Evolutionary conservation across 441 rosid species (phyloP).

Genomic region (Lepidium campestre): DNA sequence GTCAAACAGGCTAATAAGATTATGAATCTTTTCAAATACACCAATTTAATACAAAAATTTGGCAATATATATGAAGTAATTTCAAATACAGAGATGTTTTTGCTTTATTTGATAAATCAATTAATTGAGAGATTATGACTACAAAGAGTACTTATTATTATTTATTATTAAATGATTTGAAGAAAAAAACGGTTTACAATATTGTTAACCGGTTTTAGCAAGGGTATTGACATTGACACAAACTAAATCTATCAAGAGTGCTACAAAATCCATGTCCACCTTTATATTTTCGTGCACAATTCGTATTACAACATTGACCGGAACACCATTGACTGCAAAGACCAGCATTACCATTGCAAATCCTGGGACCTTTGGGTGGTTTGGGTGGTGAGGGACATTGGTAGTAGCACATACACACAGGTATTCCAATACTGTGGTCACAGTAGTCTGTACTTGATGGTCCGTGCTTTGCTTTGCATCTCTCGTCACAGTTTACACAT

Average conservation of each 20-base stretch:
- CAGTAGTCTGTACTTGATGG: background rate
- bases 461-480: conserved; percentile 18
- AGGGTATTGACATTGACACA: conserved; percentile 15
- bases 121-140: too few relatives aligned
- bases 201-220: background rate
- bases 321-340: conserved; percentile 8
- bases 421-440: background rate
- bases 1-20: background rate
- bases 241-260: background rate
- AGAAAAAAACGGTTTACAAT: too few relatives aligned
- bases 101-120: too few relatives aligned
- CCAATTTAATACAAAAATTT: background rate
- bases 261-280: conserved; percentile 19
- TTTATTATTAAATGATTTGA: too few relatives aligned
- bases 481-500: conserved; percentile 9
- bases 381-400: background rate
- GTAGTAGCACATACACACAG: conserved; percentile 2
- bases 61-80: too few relatives aligned
- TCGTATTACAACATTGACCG: background rate
- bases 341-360: conserved; percentile 7
- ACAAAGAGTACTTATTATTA: too few relatives aligned
- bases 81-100: too few relatives aligned
- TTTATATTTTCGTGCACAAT: background rate
- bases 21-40: background rate
- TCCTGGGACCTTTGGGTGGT: background rate